These are phyloP conservation scores for Scopulariopsis brevicaulis DNA, from an alignment of 2,329 filamentous ascomycete genomes.

Conservation along the genomic window DNA sequence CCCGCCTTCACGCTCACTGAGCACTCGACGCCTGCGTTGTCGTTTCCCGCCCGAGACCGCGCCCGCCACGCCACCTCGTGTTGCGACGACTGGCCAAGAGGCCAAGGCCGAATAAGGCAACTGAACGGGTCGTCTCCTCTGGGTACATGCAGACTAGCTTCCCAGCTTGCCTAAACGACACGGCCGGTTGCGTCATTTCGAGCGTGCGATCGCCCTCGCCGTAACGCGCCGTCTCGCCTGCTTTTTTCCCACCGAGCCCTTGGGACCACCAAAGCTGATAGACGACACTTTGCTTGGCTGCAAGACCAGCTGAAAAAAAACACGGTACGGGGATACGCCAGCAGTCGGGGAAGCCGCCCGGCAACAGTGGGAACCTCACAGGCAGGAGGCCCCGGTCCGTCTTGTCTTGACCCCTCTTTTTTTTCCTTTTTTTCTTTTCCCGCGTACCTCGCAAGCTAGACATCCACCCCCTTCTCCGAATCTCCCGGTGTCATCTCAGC, in stretches of 20 bases:
- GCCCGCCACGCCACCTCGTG: not conserved
- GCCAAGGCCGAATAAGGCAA: not conserved
- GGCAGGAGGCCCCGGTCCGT: too few relatives aligned
- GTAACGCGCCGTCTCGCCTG: not conserved
- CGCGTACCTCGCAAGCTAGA: not conserved
- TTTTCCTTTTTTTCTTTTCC: not conserved
- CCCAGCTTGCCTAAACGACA: not conserved
- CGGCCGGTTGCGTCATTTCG: not conserved
- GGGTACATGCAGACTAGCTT: not conserved
- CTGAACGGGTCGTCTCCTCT: not conserved
- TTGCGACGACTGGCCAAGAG: not conserved
- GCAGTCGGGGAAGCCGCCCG: not conserved
- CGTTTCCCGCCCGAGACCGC: not conserved
- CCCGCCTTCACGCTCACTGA: not conserved
- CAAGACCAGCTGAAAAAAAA: not conserved
- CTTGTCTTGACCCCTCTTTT: not conserved
- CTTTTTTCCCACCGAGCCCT: not conserved
- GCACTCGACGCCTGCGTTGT: not conserved
- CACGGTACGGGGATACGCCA: too few relatives aligned
- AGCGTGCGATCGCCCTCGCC: not conserved
- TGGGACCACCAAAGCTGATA: not conserved
- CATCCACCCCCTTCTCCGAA: not conserved
- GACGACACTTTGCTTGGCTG: not conserved
- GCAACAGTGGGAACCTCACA: not conserved
- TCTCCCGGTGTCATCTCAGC: too few relatives aligned